Evolutionary conservation across 306 rosid species (phyloP), one percentile per base, ranked within the genome.

Genomic region (Crotalaria pallida): DNA sequence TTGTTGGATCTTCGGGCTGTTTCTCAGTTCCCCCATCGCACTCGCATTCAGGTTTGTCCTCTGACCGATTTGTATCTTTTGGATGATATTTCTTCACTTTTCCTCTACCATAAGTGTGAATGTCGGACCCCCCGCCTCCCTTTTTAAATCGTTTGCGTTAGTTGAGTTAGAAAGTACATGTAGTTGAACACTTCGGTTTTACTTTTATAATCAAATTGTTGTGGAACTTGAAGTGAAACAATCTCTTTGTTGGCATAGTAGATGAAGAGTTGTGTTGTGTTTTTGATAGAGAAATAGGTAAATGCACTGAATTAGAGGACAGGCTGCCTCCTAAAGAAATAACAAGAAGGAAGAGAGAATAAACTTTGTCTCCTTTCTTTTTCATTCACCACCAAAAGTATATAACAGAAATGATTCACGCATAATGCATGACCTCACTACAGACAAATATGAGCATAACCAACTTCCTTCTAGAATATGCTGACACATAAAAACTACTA

Each of bases 11-110:
- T 74, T 47, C 85, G 74, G 43, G 85, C 87, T 3, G 99, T 95
- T 65, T 87, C 99, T 29, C 84, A 81, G 73, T 95, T 95, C 51
- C 81, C 96, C 78, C 99, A 95, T 77, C 97, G 97, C 72, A 91
- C 91, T 77, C 96, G 99, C 72, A 95, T 95, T 75, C 99, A 94
- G 97, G 99, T 94, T 78, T 40, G 79, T 75, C 55, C 55, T 6
- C 18, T 69, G 17, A 36, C 31, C 60, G 66, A 29, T 66, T 47
- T 45, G 3, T 51, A 47, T 24, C 24, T 40, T 58, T 65, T 47
- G 31, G 21, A 65, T 48, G 40, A 12, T 57, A n/a, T 55, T 38
- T 53, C 12, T 40, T 60, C 58, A 51, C 18, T 51, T 57, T 50
- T 61, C 45, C 5, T 53, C 44, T 22, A 15, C 50, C 19, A 23